Evolutionary conservation across 2,329 filamentous ascomycete species (phyloP).

Genomic region (Paecilomyces sp.): DNA sequence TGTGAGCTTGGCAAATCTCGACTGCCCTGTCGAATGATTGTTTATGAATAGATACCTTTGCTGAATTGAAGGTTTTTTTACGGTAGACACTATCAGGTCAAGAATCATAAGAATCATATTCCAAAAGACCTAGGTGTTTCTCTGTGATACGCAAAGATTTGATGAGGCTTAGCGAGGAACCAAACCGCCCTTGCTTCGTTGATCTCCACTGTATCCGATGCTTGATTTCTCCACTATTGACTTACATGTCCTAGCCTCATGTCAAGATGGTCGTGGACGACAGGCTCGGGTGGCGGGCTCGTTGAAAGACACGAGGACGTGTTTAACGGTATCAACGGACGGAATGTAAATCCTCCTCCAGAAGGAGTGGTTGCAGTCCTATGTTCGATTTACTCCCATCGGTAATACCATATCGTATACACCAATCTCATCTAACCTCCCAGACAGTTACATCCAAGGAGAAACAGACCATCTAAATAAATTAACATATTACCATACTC

Average conservation of each 20-base stretch:
- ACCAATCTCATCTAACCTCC: not conserved
- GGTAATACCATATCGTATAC: not conserved
- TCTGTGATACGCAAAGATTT: too few relatives aligned
- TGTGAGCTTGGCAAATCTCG: conserved; percentile 32
- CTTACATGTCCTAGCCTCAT: too few relatives aligned
- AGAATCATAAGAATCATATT: not conserved
- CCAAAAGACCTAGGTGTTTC: not conserved
- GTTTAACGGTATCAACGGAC: not conserved
- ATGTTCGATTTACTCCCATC: not conserved
- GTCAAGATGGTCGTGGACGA: too few relatives aligned
- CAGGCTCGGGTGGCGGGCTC: too few relatives aligned
- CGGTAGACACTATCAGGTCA: not conserved
- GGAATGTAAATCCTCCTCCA: not conserved
- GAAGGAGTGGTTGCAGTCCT: not conserved
- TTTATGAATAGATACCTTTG: not conserved
- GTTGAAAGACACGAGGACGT: not conserved
- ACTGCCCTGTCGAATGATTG: not conserved
- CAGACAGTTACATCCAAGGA: not conserved
- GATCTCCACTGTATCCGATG: too few relatives aligned
- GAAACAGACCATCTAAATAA: not conserved
- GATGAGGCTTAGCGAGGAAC: too few relatives aligned
- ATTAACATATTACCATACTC: not conserved
- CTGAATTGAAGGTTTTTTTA: not conserved
- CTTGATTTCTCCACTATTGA: too few relatives aligned
- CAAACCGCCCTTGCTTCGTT: too few relatives aligned